These are phyloP conservation scores for Rhodotorula kratochvilovae DNA, from an alignment of 768 basidiomycete genomes.

Conservation along the genomic window DNA sequence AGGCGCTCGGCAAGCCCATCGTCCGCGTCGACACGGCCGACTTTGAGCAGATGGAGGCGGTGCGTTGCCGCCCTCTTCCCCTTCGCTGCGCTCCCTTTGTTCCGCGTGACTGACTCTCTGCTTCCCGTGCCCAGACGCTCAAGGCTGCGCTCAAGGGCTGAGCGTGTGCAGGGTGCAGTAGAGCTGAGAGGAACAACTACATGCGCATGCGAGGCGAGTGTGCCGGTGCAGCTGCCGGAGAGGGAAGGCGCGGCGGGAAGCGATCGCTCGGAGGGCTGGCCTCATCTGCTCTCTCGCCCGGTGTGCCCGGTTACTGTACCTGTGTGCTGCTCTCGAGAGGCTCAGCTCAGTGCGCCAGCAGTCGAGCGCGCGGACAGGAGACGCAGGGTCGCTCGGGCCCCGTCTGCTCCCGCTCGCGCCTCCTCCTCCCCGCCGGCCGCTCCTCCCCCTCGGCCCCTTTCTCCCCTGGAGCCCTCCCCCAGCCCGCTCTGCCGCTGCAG, in stretches of 20 bases:
- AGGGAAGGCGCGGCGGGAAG: too few species aligned
- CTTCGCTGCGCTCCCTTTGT: neutral
- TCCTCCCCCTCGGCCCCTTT: too few species aligned
- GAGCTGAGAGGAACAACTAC: neutral
- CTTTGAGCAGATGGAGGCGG: conserved; percentile 91
- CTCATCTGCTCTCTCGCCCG: too few species aligned
- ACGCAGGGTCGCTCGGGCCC: too few species aligned
- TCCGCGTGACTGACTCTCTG: neutral
- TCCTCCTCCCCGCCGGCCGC: too few species aligned
- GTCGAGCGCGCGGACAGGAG: too few species aligned
- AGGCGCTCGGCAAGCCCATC: conserved; percentile 70
- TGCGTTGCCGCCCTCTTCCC: conserved; percentile 1
- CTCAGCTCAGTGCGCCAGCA: too few species aligned
- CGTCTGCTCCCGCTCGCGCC: neutral
- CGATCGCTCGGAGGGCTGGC: too few species aligned
- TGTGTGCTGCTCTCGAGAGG: too few species aligned
- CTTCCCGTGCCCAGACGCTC: conserved; percentile 16
- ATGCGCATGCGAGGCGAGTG: too few species aligned
- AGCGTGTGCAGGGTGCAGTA: neutral
- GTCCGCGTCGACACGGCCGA: conserved; percentile 82
- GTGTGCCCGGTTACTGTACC: too few species aligned
- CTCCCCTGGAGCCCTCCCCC: neutral
- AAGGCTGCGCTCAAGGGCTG: conserved; percentile 37
- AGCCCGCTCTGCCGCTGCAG: neutral
- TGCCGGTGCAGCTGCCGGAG: too few species aligned